A percentile compares a stretch with the other conserved stretches of the same genome.
phyloP scores from a whole-genome alignment of 352 stramenopile species.

The Phytophthora macrochlamydospora region DNA sequence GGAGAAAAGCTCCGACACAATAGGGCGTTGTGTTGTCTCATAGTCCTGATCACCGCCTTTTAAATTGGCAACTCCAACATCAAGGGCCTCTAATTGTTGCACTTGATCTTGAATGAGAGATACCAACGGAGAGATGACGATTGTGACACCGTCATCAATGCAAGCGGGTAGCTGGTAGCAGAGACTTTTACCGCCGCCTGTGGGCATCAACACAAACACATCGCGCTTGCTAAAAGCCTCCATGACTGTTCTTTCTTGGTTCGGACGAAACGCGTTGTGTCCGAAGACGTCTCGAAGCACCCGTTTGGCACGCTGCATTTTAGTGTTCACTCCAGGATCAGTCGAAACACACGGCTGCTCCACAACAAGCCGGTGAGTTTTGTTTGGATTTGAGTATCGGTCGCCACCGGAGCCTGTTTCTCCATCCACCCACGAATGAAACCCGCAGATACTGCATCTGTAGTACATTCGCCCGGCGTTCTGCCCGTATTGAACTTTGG shows the following conservation, averaged over 20 bases:
- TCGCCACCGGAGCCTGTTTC: slow-evolving; percentile 13
- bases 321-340: slow-evolving; percentile 59
- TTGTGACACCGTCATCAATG: slow-evolving; percentile 91
- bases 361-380: slow-evolving; percentile 16
- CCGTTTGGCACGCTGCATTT: slow-evolving; percentile 72
- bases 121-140: slow-evolving; percentile 98
- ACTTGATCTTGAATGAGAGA: slow-evolving; percentile 99
- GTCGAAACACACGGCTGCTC: slow-evolving; percentile 47
- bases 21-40: slow-evolving; percentile 82
- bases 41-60: slow-evolving; percentile 88
- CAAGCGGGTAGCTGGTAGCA: slow-evolving; percentile 97
- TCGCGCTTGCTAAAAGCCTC: slow-evolving; percentile 91
- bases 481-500: slow-evolving; percentile 65
- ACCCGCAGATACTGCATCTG: slow-evolving; percentile 74
- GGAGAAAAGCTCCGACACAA: slow-evolving; percentile 88
- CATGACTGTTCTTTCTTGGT: slow-evolving; percentile 96
- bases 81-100: slow-evolving; percentile 91
- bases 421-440: slow-evolving; percentile 70
- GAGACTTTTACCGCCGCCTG: slow-evolving; percentile 97
- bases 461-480: slow-evolving; percentile 77
- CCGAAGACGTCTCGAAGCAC: slow-evolving; percentile 93
- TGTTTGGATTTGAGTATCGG: slow-evolving; percentile 6
- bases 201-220: slow-evolving; percentile 99
- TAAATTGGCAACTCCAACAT: slow-evolving; percentile 88
- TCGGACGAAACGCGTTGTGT: slow-evolving; percentile 94